phyloP scores from a whole-genome alignment of 192 early-diverging fungal genomes.

The Mortierella hygrophila region DNA sequence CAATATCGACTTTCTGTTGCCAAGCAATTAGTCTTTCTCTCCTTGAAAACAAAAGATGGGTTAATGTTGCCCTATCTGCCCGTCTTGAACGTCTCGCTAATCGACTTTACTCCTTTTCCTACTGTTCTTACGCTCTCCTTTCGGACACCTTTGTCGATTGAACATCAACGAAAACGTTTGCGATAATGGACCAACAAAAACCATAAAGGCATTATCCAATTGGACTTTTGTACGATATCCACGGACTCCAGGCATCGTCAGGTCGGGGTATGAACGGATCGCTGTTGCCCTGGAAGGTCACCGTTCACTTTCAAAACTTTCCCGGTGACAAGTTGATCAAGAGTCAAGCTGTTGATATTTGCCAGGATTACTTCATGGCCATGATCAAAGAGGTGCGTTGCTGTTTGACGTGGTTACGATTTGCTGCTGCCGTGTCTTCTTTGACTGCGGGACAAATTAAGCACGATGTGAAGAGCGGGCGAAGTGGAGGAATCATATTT shows the following conservation, averaged over 20 bases:
- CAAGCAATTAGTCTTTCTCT: not conserved
- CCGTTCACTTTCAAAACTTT: conserved; percentile 80
- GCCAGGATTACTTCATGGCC: conserved; percentile 88
- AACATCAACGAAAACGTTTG: not conserved
- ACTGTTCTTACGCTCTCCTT: not conserved
- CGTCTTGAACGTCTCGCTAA: not conserved
- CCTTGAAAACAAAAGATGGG: conserved; percentile 6
- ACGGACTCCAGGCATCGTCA: conserved; percentile 55
- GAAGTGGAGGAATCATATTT: not conserved
- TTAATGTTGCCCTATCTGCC: not conserved
- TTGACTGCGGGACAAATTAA: conserved; percentile 3
- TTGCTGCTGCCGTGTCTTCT: not conserved
- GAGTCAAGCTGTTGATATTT: conserved; percentile 64
- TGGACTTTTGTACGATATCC: conserved; percentile 84
- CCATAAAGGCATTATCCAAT: conserved; percentile 85
- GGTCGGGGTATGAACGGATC: conserved; percentile 45
- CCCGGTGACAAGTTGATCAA: conserved; percentile 77
- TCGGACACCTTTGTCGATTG: not conserved
- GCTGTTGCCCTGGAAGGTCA: conserved; percentile 81
- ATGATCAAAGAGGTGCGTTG: conserved; percentile 83
- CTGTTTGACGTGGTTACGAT: not conserved
- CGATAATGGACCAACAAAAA: not conserved
- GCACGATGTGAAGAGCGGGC: not conserved
- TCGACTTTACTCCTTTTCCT: not conserved
- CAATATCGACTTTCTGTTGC: not conserved